Evolutionary conservation across 768 basidiomycete genomes (phyloP).

Genomic region (Podaxis sp.): DNA sequence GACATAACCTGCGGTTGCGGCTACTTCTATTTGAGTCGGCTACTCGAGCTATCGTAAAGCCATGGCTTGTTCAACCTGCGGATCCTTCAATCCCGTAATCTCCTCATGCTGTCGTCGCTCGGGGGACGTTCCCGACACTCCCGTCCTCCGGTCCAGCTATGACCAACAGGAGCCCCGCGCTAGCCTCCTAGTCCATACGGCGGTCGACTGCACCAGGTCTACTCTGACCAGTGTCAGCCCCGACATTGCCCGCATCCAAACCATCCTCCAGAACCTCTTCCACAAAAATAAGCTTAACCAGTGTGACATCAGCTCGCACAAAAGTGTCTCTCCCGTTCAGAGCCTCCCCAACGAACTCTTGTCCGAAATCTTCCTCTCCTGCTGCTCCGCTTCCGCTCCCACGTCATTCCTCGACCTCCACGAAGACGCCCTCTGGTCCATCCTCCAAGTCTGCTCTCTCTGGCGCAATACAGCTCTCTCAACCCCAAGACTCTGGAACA

Average conservation of each 20-base stretch:
- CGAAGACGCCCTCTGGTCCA: slow-evolving; percentile 4
- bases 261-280: not conserved
- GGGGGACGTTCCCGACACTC: not conserved
- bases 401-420: slow-evolving; percentile 3
- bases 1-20: not conserved
- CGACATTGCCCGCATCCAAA: not conserved
- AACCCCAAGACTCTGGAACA: slow-evolving; percentile 16
- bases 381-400: not conserved
- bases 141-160: not conserved
- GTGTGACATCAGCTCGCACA: not conserved
- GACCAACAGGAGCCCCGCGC: not conserved
- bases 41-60: not conserved
- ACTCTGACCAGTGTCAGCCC: too few species aligned
- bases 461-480: slow-evolving; percentile 15
- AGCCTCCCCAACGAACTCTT: slow-evolving; percentile 9
- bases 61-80: not conserved
- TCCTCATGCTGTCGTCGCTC: not conserved
- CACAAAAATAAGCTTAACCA: not conserved
- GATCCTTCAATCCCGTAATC: not conserved
- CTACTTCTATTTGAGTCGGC: not conserved
- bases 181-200: too few species aligned
- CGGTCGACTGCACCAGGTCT: too few species aligned
- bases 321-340: not conserved
- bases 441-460: slow-evolving; percentile 13
- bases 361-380: slow-evolving; percentile 1